Percentiles rank a stretch among this genome's conserved stretches.
Evolutionary conservation across 805 yeast species (phyloP).

Genomic region (Candida sphagnicola): DNA sequence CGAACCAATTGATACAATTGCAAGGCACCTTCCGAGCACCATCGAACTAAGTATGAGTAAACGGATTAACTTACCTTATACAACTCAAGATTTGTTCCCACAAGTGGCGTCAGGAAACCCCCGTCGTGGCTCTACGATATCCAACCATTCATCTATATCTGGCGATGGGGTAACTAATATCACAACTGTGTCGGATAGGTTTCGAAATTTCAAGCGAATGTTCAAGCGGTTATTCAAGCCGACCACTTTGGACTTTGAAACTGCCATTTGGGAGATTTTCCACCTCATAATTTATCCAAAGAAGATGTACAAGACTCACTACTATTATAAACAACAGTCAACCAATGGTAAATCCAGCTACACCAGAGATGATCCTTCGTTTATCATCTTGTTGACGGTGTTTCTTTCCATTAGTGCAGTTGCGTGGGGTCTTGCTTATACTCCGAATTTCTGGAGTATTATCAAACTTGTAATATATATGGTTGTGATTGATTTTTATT

Average conservation of each 20-base stretch:
- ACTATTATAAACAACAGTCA: slow-evolving; percentile 65
- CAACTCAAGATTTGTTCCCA: slow-evolving; percentile 41
- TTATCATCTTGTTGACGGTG: slow-evolving; percentile 65
- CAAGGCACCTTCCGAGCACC: too few relatives aligned
- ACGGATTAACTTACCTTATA: slow-evolving; percentile 37
- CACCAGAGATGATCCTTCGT: slow-evolving; percentile 92
- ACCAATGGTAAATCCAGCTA: slow-evolving; percentile 54
- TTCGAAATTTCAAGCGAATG: slow-evolving; percentile 27
- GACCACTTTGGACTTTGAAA: slow-evolving; percentile 83
- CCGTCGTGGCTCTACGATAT: slow-evolving; percentile 21
- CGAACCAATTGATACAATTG: too few relatives aligned
- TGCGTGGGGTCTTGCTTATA: slow-evolving; percentile 86
- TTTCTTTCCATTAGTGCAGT: slow-evolving; percentile 71
- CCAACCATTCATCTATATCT: slow-evolving; percentile 12
- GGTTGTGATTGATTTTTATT: slow-evolving; percentile 80
- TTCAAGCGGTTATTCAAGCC: slow-evolving; percentile 51
- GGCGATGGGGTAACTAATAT: neutral
- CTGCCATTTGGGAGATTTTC: slow-evolving; percentile 88
- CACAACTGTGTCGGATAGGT: slow-evolving; percentile 6
- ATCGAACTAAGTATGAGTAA: slow-evolving; percentile 35
- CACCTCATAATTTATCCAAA: slow-evolving; percentile 71
- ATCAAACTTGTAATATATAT: slow-evolving; percentile 68
- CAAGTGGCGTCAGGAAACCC: slow-evolving; percentile 14
- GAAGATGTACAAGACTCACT: slow-evolving; percentile 76
- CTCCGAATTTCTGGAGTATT: slow-evolving; percentile 58